Conservation (phyloP, 768 basidiomycete genomes). For the Clavaria fumosa region DNA sequence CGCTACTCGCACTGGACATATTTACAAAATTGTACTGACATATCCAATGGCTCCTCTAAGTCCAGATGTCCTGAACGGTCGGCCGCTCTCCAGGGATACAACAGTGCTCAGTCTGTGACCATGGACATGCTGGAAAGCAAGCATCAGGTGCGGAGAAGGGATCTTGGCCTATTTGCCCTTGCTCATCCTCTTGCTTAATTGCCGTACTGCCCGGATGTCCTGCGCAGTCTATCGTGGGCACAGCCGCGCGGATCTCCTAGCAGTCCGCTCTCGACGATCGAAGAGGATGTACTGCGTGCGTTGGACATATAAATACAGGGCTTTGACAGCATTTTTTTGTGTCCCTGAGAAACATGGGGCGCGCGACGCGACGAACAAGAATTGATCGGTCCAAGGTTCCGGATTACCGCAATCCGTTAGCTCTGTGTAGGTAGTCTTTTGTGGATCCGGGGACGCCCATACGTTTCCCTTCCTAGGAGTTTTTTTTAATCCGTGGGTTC, state of each 20-base stretch:
- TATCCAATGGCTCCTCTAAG: not conserved
- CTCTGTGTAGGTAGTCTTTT: too few relatives aligned
- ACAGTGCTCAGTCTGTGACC: conserved; percentile 73
- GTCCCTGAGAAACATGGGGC: too few relatives aligned
- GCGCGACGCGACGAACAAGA: too few relatives aligned
- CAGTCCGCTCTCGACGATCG: too few relatives aligned
- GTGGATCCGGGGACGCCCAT: too few relatives aligned
- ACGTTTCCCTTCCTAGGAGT: too few relatives aligned
- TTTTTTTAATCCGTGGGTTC: too few relatives aligned
- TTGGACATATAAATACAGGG: too few relatives aligned
- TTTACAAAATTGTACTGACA: conserved; percentile 31
- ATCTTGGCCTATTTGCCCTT: conserved; percentile 5
- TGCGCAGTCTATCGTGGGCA: conserved; percentile 73
- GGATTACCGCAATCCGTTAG: too few relatives aligned
- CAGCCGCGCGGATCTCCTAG: conserved; percentile 48
- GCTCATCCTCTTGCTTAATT: not conserved
- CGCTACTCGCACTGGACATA: not conserved
- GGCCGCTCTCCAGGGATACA: conserved; percentile 75
- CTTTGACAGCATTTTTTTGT: too few relatives aligned
- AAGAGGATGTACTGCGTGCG: too few relatives aligned
- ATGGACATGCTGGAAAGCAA: conserved; percentile 66
- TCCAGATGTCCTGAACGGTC: not conserved
- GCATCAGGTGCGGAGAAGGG: conserved; percentile 62
- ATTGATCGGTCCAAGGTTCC: too few relatives aligned
- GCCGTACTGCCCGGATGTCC: conserved; percentile 3